Evolutionary conservation across 345 rosid genomes (phyloP).

Genomic region (Dipteronia dyeriana): DNA sequence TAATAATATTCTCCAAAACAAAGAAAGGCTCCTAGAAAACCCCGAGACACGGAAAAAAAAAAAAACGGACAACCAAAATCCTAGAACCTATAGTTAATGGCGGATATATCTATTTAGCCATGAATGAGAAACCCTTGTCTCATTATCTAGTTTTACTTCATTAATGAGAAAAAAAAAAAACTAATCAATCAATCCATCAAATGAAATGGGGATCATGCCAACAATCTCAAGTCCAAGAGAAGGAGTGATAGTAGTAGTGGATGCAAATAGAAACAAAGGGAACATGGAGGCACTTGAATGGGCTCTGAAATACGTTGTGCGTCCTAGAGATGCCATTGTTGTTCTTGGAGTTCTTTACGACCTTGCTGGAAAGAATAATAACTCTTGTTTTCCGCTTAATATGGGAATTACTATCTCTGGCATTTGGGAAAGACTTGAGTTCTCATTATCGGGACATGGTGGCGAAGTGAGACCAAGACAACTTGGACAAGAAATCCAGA

Average conservation of each 20-base stretch:
- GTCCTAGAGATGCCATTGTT: conserved; percentile 35
- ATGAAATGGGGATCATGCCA: conserved; percentile 1
- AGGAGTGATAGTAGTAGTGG: conserved; percentile 45
- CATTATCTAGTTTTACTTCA: no score
- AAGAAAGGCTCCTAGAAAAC: background rate
- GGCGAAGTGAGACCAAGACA: conserved; percentile 40
- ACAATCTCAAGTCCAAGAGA: conserved; percentile 18
- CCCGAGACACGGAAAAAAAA: background rate
- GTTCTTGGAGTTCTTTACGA: conserved; percentile 42
- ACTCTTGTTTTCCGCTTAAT: conserved; percentile 41
- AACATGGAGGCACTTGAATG: conserved; percentile 45
- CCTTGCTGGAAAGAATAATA: conserved; percentile 29
- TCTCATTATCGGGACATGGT: conserved; percentile 32
- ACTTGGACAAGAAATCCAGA: conserved; percentile 49
- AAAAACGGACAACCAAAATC: no score
- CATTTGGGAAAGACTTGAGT: conserved; percentile 44
- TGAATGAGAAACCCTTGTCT: background rate
- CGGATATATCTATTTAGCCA: background rate
- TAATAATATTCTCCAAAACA: background rate
- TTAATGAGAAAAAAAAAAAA: no score
- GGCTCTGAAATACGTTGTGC: conserved; percentile 49
- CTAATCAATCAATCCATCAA: no score
- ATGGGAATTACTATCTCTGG: conserved; percentile 41
- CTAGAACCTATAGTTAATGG: background rate
- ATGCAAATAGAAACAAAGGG: conserved; percentile 36